Evolutionary conservation across 164 flowering plant genomes (phyloP).

Genomic region (Nymphaea thermarum): DNA sequence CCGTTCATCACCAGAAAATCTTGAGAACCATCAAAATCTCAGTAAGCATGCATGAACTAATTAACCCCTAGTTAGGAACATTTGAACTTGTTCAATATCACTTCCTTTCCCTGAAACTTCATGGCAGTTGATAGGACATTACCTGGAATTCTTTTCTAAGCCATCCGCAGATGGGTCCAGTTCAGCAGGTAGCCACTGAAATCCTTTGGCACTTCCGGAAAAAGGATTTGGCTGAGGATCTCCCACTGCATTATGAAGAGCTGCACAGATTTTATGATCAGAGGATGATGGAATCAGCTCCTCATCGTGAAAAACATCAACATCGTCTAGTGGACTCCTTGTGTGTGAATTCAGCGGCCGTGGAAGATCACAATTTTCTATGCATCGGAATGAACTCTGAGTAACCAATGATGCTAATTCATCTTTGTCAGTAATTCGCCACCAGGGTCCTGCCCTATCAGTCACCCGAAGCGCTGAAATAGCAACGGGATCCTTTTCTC

Average conservation of each 20-base stretch:
- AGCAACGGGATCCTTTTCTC: conserved; percentile 19
- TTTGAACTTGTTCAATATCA: too few relatives aligned
- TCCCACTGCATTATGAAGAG: conserved; percentile 3
- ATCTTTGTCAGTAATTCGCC: conserved; percentile 36
- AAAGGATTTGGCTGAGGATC: conserved; percentile 10
- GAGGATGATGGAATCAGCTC: conserved; percentile 10
- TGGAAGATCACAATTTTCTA: conserved; percentile 50
- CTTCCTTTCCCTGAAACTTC: too few relatives aligned
- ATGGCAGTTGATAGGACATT: conserved; percentile 4
- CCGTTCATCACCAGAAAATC: too few relatives aligned
- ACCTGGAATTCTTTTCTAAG: conserved; percentile 28
- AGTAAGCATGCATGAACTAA: too few relatives aligned
- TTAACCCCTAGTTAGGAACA: too few relatives aligned
- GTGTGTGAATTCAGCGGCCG: conserved; percentile 21
- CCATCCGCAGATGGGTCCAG: conserved; percentile 7
- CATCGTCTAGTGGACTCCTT: conserved; percentile 13
- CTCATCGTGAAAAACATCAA: conserved; percentile 15
- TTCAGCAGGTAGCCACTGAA: conserved; percentile 4
- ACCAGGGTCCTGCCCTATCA: conserved; percentile 39
- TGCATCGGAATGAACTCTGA: conserved; percentile 25
- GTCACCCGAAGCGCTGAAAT: conserved; percentile 21
- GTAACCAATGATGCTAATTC: conserved; percentile 44
- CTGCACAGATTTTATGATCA: conserved; percentile 11
- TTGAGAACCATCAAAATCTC: too few relatives aligned
- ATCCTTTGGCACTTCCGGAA: conserved; percentile 11